Conservation (phyloP, 2,329 filamentous ascomycete genomes). For the Colletotrichum karsti region DNA sequence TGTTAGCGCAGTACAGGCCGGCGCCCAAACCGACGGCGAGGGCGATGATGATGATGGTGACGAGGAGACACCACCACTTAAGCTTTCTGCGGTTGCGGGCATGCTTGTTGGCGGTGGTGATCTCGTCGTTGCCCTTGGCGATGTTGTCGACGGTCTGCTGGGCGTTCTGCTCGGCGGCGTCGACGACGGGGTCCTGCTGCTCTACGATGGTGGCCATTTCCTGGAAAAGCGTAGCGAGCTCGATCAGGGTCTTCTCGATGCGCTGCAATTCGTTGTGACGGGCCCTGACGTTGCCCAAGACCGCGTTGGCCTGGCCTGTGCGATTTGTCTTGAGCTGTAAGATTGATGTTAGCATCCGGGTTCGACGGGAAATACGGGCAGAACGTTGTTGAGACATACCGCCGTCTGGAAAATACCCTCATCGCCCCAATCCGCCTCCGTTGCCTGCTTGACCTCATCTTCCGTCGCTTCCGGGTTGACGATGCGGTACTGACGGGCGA, state of each 20-base stretch:
- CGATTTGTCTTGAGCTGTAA: constrained; percentile 77
- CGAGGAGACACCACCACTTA: constrained; percentile 82
- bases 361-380: background rate
- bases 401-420: constrained; percentile 86
- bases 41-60: constrained; percentile 66
- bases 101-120: constrained; percentile 72
- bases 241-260: constrained; percentile 78
- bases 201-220: constrained; percentile 80
- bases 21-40: constrained; percentile 65
- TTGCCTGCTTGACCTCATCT: constrained; percentile 73
- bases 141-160: constrained; percentile 72
- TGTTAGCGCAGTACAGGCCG: constrained; percentile 14
- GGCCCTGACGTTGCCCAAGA: constrained; percentile 81
- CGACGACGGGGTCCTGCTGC: constrained; percentile 73
- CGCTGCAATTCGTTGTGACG: constrained; percentile 85
- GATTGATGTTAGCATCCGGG: background rate
- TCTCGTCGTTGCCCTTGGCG: constrained; percentile 73
- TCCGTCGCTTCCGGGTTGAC: constrained; percentile 84
- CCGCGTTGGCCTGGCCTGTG: constrained; percentile 74
- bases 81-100: constrained; percentile 75
- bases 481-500: constrained; percentile 82
- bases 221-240: constrained; percentile 76
- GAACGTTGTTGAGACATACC: constrained; percentile 57
- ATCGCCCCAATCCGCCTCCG: constrained; percentile 77
- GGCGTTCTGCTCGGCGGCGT: constrained; percentile 71